Percentiles rank a stretch among this genome's conserved stretches.
Evolutionary conservation across 768 basidiomycete genomes (phyloP).

Genomic region (Tylopilus sp.): DNA sequence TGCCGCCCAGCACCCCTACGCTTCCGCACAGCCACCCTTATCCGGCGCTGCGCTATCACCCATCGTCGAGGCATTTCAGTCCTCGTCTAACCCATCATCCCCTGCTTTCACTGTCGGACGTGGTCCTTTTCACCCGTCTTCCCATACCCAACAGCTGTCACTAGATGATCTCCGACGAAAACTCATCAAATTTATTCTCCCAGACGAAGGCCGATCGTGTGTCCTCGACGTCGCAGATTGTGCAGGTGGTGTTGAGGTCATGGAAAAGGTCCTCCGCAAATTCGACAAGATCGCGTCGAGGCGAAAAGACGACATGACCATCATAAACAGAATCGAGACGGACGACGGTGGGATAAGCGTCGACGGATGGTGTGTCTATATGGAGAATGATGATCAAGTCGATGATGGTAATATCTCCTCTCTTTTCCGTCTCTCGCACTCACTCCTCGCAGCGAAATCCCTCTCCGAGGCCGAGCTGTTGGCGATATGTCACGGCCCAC

Average conservation of each 20-base stretch:
- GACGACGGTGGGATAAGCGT: constrained; percentile 76
- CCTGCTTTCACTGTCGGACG: constrained; percentile 57
- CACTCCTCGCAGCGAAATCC: constrained; percentile 50
- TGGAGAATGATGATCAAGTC: constrained; percentile 55
- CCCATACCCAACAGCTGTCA: constrained; percentile 45
- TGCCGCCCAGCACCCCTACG: constrained; percentile 56
- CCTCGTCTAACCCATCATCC: constrained; percentile 41
- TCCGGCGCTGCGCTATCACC: constrained; percentile 57
- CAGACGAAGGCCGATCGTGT: constrained; percentile 74
- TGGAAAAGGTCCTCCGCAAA: constrained; percentile 88
- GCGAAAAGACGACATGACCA: constrained; percentile 39
- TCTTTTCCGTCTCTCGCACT: not conserved
- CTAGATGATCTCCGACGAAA: constrained; percentile 80
- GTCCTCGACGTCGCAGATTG: constrained; percentile 83
- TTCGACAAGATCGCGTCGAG: constrained; percentile 62
- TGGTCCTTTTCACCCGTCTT: constrained; percentile 52
- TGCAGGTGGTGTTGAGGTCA: constrained; percentile 76
- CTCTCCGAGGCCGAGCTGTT: constrained; percentile 80
- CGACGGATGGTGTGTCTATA: constrained; percentile 87
- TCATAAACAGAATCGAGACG: constrained; percentile 54
- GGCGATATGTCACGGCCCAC: constrained; percentile 76
- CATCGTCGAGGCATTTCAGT: constrained; percentile 61
- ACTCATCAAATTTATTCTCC: constrained; percentile 83
- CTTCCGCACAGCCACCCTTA: constrained; percentile 45
- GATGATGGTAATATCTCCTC: constrained; percentile 42